Evolutionary conservation across 495 filamentous ascomycete species (phyloP), one percentile per base, ranked within the genome.

Genomic region (Lichenothelia convexa): DNA sequence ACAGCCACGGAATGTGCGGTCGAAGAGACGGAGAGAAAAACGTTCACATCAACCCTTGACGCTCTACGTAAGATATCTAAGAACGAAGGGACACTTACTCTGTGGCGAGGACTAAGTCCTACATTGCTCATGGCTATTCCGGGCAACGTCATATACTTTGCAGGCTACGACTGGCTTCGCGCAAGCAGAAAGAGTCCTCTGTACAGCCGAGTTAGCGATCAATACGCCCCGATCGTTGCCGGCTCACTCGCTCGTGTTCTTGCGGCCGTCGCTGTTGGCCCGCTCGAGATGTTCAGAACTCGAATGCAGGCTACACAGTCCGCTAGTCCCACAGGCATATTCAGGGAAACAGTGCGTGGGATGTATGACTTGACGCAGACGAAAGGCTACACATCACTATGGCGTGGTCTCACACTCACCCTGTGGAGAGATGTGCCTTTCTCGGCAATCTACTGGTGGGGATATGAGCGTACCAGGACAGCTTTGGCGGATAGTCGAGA

Each of bases 391-490:
- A 63, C 64, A 6, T 80, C 85, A 1, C 68, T 97, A 0, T 97
- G 89, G 89, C 65, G 89, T n/a, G 89, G 89, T 0, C 58, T 97
- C 37, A 82, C 78, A 0, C 63, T 97, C 21, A 95, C 87, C 0
- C 71, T 97, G 47, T 97, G 89, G 89, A 68, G 89, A 20, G 89
- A 97, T 51, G 89, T 94, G 0, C 89, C 89, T 1, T 97, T 97
- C 50, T 94, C 87, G 4, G 89, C 79, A 5, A 65, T 97, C 36
- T 97, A 97, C 59, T 97, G 89, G 89, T 83, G 79, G 71, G 89
- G 89, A 9, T 97, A 97, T 51, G 89, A 97, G 62, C 65, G 70
- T 20, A 71, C 83, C 29, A 73, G 82, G 20, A 68, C 70, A 22
- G 50, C 46, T 19, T 53, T 93, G 21, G 73, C 69, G 4, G 71